These are phyloP conservation scores for Rhizoclosmatium globosum DNA, from an alignment of 192 early-diverging fungal genomes.

Conservation along the genomic window DNA sequence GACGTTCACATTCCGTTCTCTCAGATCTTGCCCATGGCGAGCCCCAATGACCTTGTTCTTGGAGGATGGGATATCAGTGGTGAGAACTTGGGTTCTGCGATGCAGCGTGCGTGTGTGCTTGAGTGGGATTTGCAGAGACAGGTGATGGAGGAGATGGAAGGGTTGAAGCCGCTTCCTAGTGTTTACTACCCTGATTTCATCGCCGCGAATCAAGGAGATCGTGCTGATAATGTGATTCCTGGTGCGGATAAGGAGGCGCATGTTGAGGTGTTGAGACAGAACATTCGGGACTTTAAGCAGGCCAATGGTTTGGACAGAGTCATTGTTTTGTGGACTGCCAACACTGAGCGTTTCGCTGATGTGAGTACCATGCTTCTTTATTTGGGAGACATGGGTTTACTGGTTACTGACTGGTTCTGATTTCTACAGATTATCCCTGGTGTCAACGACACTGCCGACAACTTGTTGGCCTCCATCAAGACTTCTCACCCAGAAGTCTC, in stretches of 20 bases:
- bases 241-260: conserved; percentile 87
- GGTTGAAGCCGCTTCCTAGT: conserved; percentile 88
- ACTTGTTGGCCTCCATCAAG: conserved; percentile 84
- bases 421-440: conserved; percentile 72
- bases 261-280: conserved; percentile 89
- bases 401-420: neutral
- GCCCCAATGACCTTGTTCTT: conserved; percentile 96
- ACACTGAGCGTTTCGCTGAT: conserved; percentile 94
- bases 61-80: conserved; percentile 98
- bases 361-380: conserved; percentile 33
- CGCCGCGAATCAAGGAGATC: conserved; percentile 97
- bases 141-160: conserved; percentile 80
- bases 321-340: conserved; percentile 98
- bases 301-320: conserved; percentile 89
- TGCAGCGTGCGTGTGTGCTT: conserved; percentile 95
- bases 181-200: conserved; percentile 99
- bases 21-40: conserved; percentile 93
- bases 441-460: conserved; percentile 96
- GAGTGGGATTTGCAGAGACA: conserved; percentile 97
- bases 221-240: conserved; percentile 90
- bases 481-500: conserved; percentile 89
- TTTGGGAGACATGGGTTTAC: conserved; percentile 17
- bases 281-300: conserved; percentile 95
- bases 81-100: conserved; percentile 86
- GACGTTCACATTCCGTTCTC: conserved; percentile 95